A percentile compares a stretch with the other conserved stretches of the same genome.
phyloP scores from a whole-genome alignment of 257 asterid genomes.

The Handroanthus guayacan region DNA sequence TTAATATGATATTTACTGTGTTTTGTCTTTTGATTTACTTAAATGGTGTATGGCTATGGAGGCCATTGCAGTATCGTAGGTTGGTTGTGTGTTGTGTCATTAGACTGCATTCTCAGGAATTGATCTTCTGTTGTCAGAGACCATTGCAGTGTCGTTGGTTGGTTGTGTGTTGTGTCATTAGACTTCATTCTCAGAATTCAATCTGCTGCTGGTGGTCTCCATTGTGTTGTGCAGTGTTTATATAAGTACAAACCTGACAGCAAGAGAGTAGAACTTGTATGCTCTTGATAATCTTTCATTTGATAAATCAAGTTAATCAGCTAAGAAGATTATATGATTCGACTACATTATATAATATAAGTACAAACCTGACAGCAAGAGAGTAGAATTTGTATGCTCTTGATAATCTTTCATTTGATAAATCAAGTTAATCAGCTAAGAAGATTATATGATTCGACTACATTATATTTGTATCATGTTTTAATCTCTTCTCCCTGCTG shows the following conservation, averaged over 20 bases:
- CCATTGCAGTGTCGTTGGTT: too few species aligned
- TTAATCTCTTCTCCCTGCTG: slow-evolving; percentile 6
- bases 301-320: background rate
- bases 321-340: background rate
- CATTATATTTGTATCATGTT: slow-evolving; percentile 2
- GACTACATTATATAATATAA: background rate
- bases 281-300: background rate
- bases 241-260: background rate
- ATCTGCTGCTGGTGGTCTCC: background rate
- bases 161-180: background rate
- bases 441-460: background rate
- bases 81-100: background rate
- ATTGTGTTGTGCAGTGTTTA: background rate
- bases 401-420: background rate
- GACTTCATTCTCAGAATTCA: background rate
- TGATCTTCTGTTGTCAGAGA: background rate
- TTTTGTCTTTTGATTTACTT: background rate
- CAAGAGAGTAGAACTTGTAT: background rate
- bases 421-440: background rate
- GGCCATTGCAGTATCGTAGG: background rate
- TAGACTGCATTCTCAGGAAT: background rate
- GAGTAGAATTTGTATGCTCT: slow-evolving; percentile 1
- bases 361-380: background rate
- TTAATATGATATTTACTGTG: slow-evolving; percentile 6
- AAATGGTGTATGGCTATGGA: background rate